Evolutionary conservation across 2,329 filamentous ascomycete species (phyloP), one percentile per base, ranked within the genome.

Genomic region (Fusarium heterosporum): DNA sequence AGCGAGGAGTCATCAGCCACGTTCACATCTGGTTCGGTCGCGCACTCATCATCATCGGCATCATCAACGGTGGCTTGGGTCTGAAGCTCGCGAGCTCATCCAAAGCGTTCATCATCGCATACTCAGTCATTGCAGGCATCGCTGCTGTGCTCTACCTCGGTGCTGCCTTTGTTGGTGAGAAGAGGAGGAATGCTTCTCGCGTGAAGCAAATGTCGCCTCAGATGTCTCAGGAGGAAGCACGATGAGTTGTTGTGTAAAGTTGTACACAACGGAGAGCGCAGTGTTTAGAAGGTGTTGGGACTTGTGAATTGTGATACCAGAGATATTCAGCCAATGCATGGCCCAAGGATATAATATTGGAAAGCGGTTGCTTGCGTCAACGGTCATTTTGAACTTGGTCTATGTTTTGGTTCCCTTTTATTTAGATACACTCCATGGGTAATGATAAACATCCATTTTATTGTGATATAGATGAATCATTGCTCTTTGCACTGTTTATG

Each of bases 11-110:
- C 39, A 72, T 89, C 62, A 87, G 85, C 64, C 77, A 89, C 66
- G 72, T 79, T 2, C 89, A 91, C 72, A 84, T 89, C 67, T 90
- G 87, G 86, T 88, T 83, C 70, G 89, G 89, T 13, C 83, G 88
- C 17, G 69, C 78, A 2, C 74, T 90, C 41, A 85, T 91, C 64
- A 55, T 85, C 17, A 73, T 90, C 4, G 88, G 86, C 26, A 80
- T 90, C 42, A 74, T 90, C 68, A 90, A 90, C 69, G 89, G 88
- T 55, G 89, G 88, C 0, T 75, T 90, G 6, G 89, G 89, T 5
- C 77, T 91, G 28, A 63, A 83, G 65, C 78, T 89, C 16, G 80
- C 84, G 1, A 64, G 69, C 16, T 80, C 82, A 1, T 66, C 76
- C 1, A 75, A 63, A 4, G 71, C 74, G 12, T 82, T 83, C 42